Base-by-base conservation (phyloP, 352 stramenopile species). In the Globisporangium splendens region DNA sequence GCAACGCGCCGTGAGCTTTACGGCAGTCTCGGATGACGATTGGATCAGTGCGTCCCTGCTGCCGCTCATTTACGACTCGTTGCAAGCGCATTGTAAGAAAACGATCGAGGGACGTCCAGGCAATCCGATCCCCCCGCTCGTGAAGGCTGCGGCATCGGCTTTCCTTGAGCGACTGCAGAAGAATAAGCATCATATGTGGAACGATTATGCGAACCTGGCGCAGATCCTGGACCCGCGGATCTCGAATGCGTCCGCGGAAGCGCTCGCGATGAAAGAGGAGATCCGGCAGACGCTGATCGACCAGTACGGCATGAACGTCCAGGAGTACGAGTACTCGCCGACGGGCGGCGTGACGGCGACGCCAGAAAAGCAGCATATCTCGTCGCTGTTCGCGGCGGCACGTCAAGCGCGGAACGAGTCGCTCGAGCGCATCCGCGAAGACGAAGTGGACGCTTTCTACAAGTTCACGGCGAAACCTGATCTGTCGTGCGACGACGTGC, bases 401-500 rank as follows among this genome's bases (percentile, higher is more conserved):
- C 55, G 55, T 1, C 44, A 53, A 35, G 55, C 55, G 18, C 55
- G 55, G 8, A 61, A 61, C 12, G 55, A 61, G n/a, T 20, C 21
- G 31, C 18, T 46, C 17, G 55, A 54, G 15, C 44, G 55, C 33
- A 28, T 55, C n/a, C 20, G 28, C 15, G 47, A 61, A n/a, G 55
- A 61, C 46, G 55, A 61, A 21, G 55, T 61, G 3, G 55, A 61
- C n/a, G 46, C 46, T 8, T 61, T 61, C 35, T 61, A 49, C 55
- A 54, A 61, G 22, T 54, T 61, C 31, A 61, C 55, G 33, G 46
- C 55, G 0, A 54, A 61, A 14, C 31, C 44, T 14, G 55, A 61
- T 13, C 21, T 55, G 38, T 47, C 31, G 18, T 61, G 55, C 31
- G 47, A 24, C 33, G 55, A 61, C 20, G 55, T 54, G 33, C 33